Percentiles rank a stretch among this genome's conserved stretches.
Evolutionary conservation across 495 filamentous ascomycete species (phyloP).

Genomic region (Tuber brumale): DNA sequence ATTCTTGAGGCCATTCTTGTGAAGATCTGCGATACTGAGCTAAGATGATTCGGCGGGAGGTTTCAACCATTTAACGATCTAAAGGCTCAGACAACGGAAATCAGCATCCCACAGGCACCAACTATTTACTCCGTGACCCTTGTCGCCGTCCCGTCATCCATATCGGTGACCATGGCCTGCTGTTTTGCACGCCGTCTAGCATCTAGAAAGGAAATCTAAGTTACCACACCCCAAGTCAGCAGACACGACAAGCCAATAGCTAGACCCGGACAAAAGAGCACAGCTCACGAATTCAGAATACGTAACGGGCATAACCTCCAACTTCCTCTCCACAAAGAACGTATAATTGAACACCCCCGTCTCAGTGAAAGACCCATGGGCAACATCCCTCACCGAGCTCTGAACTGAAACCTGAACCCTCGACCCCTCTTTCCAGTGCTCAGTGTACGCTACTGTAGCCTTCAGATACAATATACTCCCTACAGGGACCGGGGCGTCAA

Average conservation of each 20-base stretch:
- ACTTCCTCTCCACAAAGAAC: conserved; percentile 64
- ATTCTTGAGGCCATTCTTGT: neutral
- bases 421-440: conserved; percentile 55
- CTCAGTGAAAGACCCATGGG: conserved; percentile 58
- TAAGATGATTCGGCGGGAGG: neutral
- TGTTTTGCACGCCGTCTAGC: conserved; percentile 37
- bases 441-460: conserved; percentile 70
- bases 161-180: conserved; percentile 10
- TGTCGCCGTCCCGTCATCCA: conserved; percentile 13
- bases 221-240: conserved; percentile 4
- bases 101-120: neutral
- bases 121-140: conserved; percentile 31
- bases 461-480: conserved; percentile 75
- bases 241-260: neutral
- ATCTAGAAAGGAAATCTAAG: conserved; percentile 31
- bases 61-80: neutral
- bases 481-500: conserved; percentile 77
- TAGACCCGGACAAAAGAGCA: no score
- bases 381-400: conserved; percentile 68
- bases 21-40: neutral
- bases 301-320: conserved; percentile 61
- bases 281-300: conserved; percentile 37
- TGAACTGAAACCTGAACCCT: conserved; percentile 71
- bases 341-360: conserved; percentile 85
- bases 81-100: neutral